Percentiles rank a stretch among this genome's conserved stretches.
These are phyloP conservation scores for Brachypodium distachyon DNA, from an alignment of 202 grass and related monocot species.

Conservation along the genomic window DNA sequence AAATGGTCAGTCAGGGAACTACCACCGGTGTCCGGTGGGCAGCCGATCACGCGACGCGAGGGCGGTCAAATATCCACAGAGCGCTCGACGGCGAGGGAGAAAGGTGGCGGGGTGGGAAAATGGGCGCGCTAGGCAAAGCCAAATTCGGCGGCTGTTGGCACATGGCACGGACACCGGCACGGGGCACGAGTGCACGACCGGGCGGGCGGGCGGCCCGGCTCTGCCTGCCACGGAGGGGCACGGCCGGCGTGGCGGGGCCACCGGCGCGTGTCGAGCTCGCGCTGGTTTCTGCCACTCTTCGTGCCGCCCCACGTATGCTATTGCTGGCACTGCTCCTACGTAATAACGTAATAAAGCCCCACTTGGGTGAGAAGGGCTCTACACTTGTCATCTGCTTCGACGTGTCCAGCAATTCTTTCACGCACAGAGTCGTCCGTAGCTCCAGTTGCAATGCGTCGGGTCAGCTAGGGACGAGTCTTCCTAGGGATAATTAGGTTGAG, in stretches of 20 bases:
- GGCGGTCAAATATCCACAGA: conserved; percentile 3
- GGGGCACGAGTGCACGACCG: not conserved
- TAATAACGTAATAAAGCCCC: not conserved
- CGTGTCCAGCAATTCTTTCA: too few relatives aligned
- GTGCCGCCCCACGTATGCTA: not conserved
- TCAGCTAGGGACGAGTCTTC: too few relatives aligned
- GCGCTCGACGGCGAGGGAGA: conserved; percentile 21
- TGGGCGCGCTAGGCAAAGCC: not conserved
- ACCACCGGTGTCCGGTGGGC: not conserved
- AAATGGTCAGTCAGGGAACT: not conserved
- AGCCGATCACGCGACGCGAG: not conserved
- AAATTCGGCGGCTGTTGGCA: not conserved
- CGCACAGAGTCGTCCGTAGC: too few relatives aligned
- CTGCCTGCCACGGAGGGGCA: conserved; percentile 34
- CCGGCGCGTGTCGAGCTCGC: conserved; percentile 5
- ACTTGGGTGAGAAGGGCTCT: not conserved
- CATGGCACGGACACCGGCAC: not conserved
- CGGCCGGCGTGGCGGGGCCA: not conserved
- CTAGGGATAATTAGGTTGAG: fast-evolving
- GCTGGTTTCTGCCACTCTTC: not conserved
- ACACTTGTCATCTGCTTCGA: too few relatives aligned
- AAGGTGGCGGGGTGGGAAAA: not conserved
- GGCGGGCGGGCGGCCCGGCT: not conserved
- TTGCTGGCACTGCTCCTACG: not conserved
- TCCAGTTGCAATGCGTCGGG: too few relatives aligned